A percentile compares a stretch with the other conserved stretches of the same genome.
phyloP scores from a whole-genome alignment of 106 monocot species.

The Dendrobium officinale region DNA sequence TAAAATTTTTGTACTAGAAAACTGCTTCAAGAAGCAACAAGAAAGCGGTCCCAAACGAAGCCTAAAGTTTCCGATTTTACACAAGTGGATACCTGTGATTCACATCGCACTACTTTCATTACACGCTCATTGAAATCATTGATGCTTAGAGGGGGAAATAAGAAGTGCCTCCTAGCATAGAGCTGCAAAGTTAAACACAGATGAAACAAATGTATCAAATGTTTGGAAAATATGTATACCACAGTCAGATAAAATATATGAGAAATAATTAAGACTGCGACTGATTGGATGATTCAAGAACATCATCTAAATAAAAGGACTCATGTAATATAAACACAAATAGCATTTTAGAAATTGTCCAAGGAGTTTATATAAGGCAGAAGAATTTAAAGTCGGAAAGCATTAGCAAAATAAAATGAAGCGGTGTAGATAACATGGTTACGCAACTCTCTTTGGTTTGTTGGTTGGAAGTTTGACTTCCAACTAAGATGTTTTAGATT shows the following conservation, averaged over 20 bases:
- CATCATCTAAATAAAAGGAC: not conserved
- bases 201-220: not conserved
- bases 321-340: not conserved
- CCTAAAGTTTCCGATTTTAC: not conserved
- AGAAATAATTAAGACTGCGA: not conserved
- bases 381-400: not conserved
- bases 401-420: not conserved
- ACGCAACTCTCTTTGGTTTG: not conserved
- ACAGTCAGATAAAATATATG: not conserved
- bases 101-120: slow-evolving; percentile 90
- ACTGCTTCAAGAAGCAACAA: too few relatives aligned
- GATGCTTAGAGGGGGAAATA: slow-evolving; percentile 81
- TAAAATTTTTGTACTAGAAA: too few relatives aligned
- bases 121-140: slow-evolving; percentile 89
- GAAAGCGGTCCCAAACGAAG: too few relatives aligned
- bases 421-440: not conserved
- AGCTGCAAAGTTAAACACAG: slow-evolving; percentile 42
- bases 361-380: not conserved
- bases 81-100: slow-evolving; percentile 74
- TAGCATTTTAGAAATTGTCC: not conserved
- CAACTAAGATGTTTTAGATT: too few relatives aligned
- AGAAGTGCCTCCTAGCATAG: slow-evolving; percentile 91
- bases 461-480: too few relatives aligned
- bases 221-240: not conserved
- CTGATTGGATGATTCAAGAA: not conserved